A percentile compares a stretch with the other conserved stretches of the same genome.
These are phyloP conservation scores for Wallemia mellicola DNA, from an alignment of 1,284 basidiomycete species.

Conservation along the genomic window DNA sequence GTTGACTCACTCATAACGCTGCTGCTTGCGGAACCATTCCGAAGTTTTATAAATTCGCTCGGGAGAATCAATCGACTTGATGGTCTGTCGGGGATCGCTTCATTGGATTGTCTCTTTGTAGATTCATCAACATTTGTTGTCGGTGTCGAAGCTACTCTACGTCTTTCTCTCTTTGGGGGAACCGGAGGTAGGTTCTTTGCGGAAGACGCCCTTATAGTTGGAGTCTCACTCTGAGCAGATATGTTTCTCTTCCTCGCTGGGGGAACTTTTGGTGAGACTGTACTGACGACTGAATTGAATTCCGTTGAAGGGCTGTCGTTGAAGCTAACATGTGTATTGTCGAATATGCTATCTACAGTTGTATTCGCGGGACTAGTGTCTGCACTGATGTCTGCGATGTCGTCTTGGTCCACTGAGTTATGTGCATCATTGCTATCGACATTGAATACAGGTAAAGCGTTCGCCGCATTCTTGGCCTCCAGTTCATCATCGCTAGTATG, in stretches of 20 bases:
- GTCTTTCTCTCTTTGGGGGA: neutral
- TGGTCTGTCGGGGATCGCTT: neutral
- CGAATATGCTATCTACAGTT: neutral
- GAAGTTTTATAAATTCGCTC: neutral
- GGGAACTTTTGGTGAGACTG: neutral
- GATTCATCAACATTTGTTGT: neutral
- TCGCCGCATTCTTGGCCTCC: neutral
- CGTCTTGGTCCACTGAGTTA: too few species aligned
- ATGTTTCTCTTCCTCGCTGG: neutral
- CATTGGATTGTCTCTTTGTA: neutral
- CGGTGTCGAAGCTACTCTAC: neutral
- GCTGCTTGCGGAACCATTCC: neutral
- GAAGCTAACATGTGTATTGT: neutral
- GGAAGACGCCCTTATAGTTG: neutral
- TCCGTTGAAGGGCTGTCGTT: neutral
- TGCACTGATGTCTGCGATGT: neutral
- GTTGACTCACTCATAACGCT: neutral
- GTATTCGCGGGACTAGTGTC: neutral
- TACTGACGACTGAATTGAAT: neutral
- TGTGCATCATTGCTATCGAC: neutral
- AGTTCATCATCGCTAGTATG: neutral
- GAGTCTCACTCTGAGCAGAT: neutral
- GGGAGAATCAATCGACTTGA: neutral
- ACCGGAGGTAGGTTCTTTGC: neutral
- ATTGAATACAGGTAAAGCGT: neutral